A percentile compares a stretch with the other conserved stretches of the same genome.
Conservation (phyloP, 177 flowering plant genomes). For the Telopea speciosissima region DNA sequence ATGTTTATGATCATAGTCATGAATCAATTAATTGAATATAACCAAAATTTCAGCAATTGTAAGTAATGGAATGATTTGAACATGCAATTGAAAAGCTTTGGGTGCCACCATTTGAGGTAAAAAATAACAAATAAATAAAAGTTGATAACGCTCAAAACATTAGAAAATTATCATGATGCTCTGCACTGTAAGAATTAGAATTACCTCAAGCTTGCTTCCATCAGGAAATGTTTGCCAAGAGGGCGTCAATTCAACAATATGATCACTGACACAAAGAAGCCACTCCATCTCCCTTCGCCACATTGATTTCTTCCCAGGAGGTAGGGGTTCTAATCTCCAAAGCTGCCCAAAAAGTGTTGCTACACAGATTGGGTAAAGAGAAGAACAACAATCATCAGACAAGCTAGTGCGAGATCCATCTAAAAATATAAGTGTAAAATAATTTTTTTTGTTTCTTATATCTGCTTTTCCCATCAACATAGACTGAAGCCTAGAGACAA, state of each 20-base stretch:
- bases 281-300: slow-evolving; percentile 94
- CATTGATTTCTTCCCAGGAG: slow-evolving; percentile 68
- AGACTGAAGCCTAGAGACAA: slow-evolving; percentile 1
- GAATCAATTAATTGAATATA: neutral
- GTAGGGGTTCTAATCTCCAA: slow-evolving; percentile 84
- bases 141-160: neutral
- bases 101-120: neutral
- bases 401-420: neutral
- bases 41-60: neutral
- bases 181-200: neutral
- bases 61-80: neutral
- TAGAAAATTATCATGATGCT: neutral
- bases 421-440: neutral
- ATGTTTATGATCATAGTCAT: neutral
- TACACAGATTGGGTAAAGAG: slow-evolving; percentile 14
- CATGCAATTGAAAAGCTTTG: slow-evolving; percentile 1
- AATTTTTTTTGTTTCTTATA: too few relatives aligned
- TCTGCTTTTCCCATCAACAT: neutral
- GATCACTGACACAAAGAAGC: slow-evolving; percentile 76
- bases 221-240: slow-evolving; percentile 82
- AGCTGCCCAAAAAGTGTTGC: slow-evolving; percentile 86
- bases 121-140: neutral
- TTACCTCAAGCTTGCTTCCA: slow-evolving; percentile 89
- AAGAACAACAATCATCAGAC: neutral
- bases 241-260: slow-evolving; percentile 82